Evolutionary conservation across 805 yeast species (phyloP).

Genomic region (Pichia thaimueangensis): DNA sequence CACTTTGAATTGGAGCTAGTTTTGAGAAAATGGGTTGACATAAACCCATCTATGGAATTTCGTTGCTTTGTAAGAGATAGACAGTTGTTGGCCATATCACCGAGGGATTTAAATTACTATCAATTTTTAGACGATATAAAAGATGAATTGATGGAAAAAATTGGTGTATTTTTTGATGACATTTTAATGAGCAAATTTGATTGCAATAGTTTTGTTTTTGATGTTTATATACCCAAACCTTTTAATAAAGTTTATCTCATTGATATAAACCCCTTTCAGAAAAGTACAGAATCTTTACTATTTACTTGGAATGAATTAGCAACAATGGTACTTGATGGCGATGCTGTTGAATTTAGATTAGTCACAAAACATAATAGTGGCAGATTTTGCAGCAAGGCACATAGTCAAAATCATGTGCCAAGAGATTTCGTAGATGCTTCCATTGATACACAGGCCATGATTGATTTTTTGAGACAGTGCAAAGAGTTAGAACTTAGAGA

Average conservation of each 20-base stretch:
- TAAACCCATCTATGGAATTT: conserved; percentile 90
- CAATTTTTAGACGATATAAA: conserved; percentile 53
- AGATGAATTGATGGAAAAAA: conserved; percentile 39
- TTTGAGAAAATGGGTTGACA: conserved; percentile 71
- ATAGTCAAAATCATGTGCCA: conserved; percentile 89
- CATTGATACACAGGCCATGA: conserved; percentile 59
- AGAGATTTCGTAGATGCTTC: conserved; percentile 84
- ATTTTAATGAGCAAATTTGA: conserved; percentile 44
- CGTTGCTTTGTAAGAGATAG: conserved; percentile 71
- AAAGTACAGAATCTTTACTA: conserved; percentile 70
- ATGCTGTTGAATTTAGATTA: conserved; percentile 47
- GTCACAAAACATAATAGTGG: conserved; percentile 66
- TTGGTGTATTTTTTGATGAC: conserved; percentile 51
- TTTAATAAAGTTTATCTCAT: conserved; percentile 58
- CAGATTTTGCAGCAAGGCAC: conserved; percentile 73
- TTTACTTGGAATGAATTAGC: conserved; percentile 81
- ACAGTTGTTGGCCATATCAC: conserved; percentile 65
- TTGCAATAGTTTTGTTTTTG: conserved; percentile 59
- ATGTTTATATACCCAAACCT: conserved; percentile 77
- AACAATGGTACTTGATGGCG: conserved; percentile 28
- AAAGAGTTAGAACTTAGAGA: conserved; percentile 10
- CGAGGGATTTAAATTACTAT: conserved; percentile 81
- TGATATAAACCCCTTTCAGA: conserved; percentile 81
- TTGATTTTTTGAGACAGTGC: conserved; percentile 58
- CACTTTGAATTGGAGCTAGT: conserved; percentile 54